phyloP scores from a whole-genome alignment of 2,329 filamentous ascomycete species.

The Fusarium citri region DNA sequence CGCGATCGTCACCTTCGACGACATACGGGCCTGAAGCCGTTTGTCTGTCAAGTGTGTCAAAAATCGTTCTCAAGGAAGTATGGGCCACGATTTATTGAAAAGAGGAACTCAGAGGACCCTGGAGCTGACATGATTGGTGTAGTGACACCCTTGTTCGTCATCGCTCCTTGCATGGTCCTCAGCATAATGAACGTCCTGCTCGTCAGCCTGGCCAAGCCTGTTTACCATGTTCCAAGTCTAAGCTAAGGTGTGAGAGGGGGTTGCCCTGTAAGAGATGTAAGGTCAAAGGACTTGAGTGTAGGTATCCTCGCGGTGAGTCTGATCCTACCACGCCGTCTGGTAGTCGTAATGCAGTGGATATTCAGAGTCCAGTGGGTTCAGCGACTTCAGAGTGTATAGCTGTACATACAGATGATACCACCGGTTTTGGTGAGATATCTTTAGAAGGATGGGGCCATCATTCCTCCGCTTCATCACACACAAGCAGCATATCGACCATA shows the following conservation, averaged over 20 bases:
- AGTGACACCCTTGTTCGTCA: neutral
- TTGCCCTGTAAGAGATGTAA: neutral
- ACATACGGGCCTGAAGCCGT: neutral
- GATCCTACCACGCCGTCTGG: fast-evolving
- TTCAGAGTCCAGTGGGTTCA: fast-evolving
- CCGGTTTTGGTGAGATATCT: fast-evolving
- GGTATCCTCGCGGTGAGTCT: fast-evolving
- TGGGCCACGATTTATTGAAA: too few species aligned
- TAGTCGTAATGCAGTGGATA: fast-evolving
- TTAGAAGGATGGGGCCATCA: neutral
- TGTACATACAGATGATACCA: neutral
- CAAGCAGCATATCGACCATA: neutral
- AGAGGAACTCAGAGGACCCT: too few species aligned
- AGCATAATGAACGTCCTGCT: neutral
- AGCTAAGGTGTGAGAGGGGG: neutral
- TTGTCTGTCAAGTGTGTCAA: neutral
- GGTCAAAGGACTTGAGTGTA: fast-evolving
- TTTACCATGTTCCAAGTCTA: neutral
- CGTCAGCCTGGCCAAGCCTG: neutral
- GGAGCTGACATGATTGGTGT: too few species aligned
- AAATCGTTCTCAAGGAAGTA: neutral
- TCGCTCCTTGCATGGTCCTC: neutral
- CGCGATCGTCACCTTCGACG: slow-evolving; percentile 6
- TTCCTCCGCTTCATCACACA: fast-evolving
- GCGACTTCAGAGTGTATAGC: neutral